Conservation (phyloP, 805 yeast genomes). For the Saccharomyces eubayanus region DNA sequence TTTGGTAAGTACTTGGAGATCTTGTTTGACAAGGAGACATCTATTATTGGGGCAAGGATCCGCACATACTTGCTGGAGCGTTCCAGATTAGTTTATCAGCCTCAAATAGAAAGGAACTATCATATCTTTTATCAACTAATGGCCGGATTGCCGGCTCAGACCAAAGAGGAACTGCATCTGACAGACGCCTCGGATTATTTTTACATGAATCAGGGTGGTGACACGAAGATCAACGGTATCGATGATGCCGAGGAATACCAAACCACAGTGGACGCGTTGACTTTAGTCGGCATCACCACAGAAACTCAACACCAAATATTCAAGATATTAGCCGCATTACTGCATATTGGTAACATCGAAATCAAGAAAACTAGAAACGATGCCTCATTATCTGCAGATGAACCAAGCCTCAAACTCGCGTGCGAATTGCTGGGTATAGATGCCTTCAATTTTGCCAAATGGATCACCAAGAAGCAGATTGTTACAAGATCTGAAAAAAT, state of each 20-base stretch:
- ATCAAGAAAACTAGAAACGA: slow-evolving; percentile 77
- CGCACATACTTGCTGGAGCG: slow-evolving; percentile 90
- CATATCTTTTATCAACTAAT: slow-evolving; percentile 89
- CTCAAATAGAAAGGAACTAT: slow-evolving; percentile 81
- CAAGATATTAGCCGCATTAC: slow-evolving; percentile 73
- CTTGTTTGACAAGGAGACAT: slow-evolving; percentile 61
- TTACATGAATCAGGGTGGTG: slow-evolving; percentile 87
- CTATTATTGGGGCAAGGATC: slow-evolving; percentile 89
- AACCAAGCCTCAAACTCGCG: slow-evolving; percentile 74
- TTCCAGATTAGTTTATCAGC: slow-evolving; percentile 90
- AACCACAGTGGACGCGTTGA: slow-evolving; percentile 67
- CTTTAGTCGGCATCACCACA: slow-evolving; percentile 63
- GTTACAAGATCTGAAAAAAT: slow-evolving; percentile 89
- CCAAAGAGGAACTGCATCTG: slow-evolving; percentile 52
- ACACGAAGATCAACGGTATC: slow-evolving; percentile 56
- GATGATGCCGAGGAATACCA: slow-evolving; percentile 76
- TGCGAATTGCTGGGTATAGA: slow-evolving; percentile 79
- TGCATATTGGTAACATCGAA: slow-evolving; percentile 89
- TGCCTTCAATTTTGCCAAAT: slow-evolving; percentile 64
- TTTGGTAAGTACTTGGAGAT: slow-evolving; percentile 93
- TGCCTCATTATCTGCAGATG: slow-evolving; percentile 75
- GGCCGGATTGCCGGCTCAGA: slow-evolving; percentile 52
- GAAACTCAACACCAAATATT: slow-evolving; percentile 60
- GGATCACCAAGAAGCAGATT: slow-evolving; percentile 90
- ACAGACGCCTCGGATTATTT: slow-evolving; percentile 58